Evolutionary conservation across 2,329 filamentous ascomycete genomes (phyloP).

Genomic region (Mariannaea elegans): DNA sequence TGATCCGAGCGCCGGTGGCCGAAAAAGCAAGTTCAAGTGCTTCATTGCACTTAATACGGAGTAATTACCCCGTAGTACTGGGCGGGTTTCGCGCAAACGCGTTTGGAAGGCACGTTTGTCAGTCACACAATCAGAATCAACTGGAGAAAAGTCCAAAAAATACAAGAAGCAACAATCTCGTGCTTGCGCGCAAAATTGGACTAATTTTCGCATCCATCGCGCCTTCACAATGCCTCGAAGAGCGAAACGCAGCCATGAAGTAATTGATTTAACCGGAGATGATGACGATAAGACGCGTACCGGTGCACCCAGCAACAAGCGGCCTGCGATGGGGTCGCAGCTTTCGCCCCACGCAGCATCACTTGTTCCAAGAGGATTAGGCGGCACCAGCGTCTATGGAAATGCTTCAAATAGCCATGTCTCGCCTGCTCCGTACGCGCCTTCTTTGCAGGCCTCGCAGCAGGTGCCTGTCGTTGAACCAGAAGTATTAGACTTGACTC

Average conservation of each 20-base stretch:
- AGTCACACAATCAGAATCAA: too few relatives aligned
- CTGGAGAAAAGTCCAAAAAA: not conserved
- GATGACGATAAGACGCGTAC: constrained; percentile 30
- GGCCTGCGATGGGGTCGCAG: constrained; percentile 31
- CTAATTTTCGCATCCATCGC: not conserved
- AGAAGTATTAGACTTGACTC: constrained; percentile 54
- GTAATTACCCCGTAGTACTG: too few relatives aligned
- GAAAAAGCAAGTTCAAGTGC: not conserved
- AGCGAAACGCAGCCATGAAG: constrained; percentile 48
- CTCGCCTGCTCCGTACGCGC: constrained; percentile 26
- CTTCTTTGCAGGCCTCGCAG: constrained; percentile 24
- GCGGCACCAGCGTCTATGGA: constrained; percentile 30
- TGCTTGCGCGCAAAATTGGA: not conserved
- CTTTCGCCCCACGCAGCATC: constrained; percentile 8
- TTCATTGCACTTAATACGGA: too few relatives aligned
- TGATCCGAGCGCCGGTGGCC: not conserved
- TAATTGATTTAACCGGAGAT: constrained; percentile 55
- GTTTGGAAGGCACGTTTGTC: not conserved
- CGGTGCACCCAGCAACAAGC: constrained; percentile 32
- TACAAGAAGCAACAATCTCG: not conserved
- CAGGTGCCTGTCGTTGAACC: constrained; percentile 43
- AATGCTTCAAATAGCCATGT: constrained; percentile 5
- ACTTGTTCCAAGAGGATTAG: constrained; percentile 21
- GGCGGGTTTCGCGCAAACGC: not conserved
- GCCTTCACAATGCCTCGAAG: constrained; percentile 28